Evolutionary conservation across 73 alveolate species (phyloP), one percentile per base, ranked within the genome.

Genomic region (Diophrys sp.): DNA sequence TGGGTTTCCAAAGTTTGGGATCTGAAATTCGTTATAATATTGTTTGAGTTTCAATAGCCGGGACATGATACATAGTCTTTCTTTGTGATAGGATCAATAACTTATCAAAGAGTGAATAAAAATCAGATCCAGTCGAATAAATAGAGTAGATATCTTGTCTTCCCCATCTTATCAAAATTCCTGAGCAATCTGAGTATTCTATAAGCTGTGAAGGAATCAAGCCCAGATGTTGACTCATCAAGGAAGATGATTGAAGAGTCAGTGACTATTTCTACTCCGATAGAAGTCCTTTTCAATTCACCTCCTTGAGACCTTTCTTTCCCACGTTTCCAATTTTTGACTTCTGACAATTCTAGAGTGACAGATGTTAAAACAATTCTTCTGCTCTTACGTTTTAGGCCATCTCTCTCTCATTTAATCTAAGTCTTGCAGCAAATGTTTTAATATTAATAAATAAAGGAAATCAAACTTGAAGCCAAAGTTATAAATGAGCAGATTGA

Each of bases 151-250:
- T 54, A 1, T 71, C 81, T n/a, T 27, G 88, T 79, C 30, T 71
- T 70, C 5, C 88, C 88, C 2, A 8, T 30, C 30, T 34, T 78
- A 14, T 31, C 86, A 67, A 32, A 29, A 8, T 32, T 66, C 29
- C 44, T 0, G 23, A 27, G 33, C 1, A 54, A 1, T 27, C 30
- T 44, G 23, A 86, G 73, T 29, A 86, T 76, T 73, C 66, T 26
- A 23, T 68, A 73, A 26, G 93, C 93, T 0, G 87, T 86, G 73
- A 74, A 86, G 33, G 87, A 74, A 75, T 86, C 93, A 33, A 86
- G 33, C 0, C 93, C 93, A 74, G 90, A 73, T 1, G 93, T 86
- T 29, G 93, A 90, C 80, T 86, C 93, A 74, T 86, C 93, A 44
- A 86, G 77, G 25, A 86, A 31, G 56, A 86, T 86, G 5, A 74